phyloP scores from a whole-genome alignment of 225 moss, liverwort and hornwort species.

The Rhytidiadelphus loreus region DNA sequence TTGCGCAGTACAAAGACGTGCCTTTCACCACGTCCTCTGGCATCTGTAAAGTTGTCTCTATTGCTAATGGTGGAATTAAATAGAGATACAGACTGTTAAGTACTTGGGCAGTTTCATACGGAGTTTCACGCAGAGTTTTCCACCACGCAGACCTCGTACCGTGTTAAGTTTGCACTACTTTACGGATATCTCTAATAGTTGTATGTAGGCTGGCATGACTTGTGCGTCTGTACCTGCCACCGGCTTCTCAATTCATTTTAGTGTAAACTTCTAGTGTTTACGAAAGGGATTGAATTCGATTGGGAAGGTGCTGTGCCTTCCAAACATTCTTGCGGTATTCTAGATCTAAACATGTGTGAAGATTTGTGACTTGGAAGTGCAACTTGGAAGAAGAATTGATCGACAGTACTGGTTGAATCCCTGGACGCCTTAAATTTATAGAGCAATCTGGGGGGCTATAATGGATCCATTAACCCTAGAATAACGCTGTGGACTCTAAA shows the following conservation, averaged over 20 bases:
- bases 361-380: not conserved
- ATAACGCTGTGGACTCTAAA: too few relatives aligned
- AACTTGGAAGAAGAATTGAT: not conserved
- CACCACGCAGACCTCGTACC: not conserved
- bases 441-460: too few relatives aligned
- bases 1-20: conserved; percentile 63
- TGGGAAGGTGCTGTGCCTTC: not conserved
- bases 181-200: not conserved
- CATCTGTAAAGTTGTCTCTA: conserved; percentile 60
- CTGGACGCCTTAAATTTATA: not conserved
- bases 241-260: not conserved
- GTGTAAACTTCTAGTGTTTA: not conserved
- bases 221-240: not conserved
- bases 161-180: not conserved
- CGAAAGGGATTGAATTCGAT: not conserved
- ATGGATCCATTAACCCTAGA: not conserved
- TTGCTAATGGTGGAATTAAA: conserved; percentile 53
- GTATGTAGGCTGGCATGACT: not conserved
- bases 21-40: conserved; percentile 78
- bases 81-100: not conserved
- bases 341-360: not conserved
- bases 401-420: not conserved
- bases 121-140: not conserved
- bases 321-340: not conserved
- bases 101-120: not conserved